phyloP scores from a whole-genome alignment of 2,329 filamentous ascomycete genomes.

The Remersonia thermophila region DNA sequence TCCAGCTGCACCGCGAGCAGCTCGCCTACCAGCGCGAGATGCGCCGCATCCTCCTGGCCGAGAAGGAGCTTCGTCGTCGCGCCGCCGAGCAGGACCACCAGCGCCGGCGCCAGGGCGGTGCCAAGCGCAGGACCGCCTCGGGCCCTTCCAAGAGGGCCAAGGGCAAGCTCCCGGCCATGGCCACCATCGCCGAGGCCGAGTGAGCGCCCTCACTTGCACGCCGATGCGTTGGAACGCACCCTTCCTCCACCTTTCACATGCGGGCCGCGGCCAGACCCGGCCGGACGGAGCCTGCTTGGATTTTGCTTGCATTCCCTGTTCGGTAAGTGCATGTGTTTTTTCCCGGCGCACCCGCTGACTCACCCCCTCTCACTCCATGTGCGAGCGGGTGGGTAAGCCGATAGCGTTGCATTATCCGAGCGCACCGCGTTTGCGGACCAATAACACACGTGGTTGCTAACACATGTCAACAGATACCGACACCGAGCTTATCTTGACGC shows the following conservation, averaged over 20 bases:
- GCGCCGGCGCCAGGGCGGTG: not conserved
- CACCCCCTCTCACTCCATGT: not conserved
- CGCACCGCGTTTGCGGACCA: too few species aligned
- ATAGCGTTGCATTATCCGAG: too few species aligned
- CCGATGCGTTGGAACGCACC: too few species aligned
- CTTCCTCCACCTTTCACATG: not conserved
- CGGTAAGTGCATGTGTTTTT: constrained; percentile 12
- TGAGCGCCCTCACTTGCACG: constrained; percentile 17
- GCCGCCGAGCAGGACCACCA: constrained; percentile 14
- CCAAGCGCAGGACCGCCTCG: constrained; percentile 6
- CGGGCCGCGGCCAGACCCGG: too few species aligned
- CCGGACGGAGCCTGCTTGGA: too few species aligned
- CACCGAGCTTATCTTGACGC: too few species aligned
- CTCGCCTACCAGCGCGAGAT: constrained; percentile 40
- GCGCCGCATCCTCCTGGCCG: constrained; percentile 35
- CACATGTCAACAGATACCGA: too few species aligned
- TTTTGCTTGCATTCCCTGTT: constrained; percentile 3
- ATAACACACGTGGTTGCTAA: too few species aligned
- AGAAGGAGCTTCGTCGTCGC: constrained; percentile 43
- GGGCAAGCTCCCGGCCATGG: constrained; percentile 37
- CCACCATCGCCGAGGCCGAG: constrained; percentile 42
- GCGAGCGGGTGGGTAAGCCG: too few species aligned
- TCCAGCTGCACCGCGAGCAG: constrained; percentile 39
- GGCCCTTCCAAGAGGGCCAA: constrained; percentile 36
- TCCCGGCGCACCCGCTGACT: not conserved